Evolutionary conservation across 2,329 filamentous ascomycete species (phyloP).

Genomic region (Xylariaceae sp.): DNA sequence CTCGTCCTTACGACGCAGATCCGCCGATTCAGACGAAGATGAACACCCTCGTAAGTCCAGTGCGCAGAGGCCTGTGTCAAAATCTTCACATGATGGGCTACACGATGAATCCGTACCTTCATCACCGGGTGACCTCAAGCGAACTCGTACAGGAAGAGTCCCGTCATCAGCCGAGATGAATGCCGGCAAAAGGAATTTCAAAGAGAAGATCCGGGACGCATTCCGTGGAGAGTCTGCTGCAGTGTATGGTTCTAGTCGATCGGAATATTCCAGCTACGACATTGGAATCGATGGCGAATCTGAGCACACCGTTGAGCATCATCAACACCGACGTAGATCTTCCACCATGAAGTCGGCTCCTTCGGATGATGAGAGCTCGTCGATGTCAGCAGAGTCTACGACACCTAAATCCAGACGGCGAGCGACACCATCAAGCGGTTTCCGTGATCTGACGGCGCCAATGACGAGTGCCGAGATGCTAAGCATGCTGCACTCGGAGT

Average conservation of each 20-base stretch:
- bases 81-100: constrained; percentile 19
- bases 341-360: constrained; percentile 32
- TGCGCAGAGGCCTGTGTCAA: constrained; percentile 11
- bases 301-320: constrained; percentile 27
- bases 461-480: constrained; percentile 45
- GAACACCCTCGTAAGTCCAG: constrained; percentile 13
- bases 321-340: constrained; percentile 29
- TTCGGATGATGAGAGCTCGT: constrained; percentile 32
- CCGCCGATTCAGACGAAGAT: constrained; percentile 15
- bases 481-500: constrained; percentile 43
- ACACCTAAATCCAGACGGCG: constrained; percentile 24
- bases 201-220: constrained; percentile 56
- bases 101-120: constrained; percentile 33
- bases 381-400: constrained; percentile 29
- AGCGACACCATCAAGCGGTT: constrained; percentile 52
- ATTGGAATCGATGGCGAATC: constrained; percentile 33
- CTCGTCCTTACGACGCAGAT: constrained; percentile 22
- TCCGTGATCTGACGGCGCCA: constrained; percentile 54
- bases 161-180: constrained; percentile 46
- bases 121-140: constrained; percentile 41
- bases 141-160: constrained; percentile 51
- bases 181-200: constrained; percentile 45
- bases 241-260: constrained; percentile 40
- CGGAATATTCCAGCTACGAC: constrained; percentile 46
- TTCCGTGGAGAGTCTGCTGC: constrained; percentile 55